Conservation (phyloP, 2,329 filamentous ascomycete species). For the Hymenoscyphus scutula region DNA sequence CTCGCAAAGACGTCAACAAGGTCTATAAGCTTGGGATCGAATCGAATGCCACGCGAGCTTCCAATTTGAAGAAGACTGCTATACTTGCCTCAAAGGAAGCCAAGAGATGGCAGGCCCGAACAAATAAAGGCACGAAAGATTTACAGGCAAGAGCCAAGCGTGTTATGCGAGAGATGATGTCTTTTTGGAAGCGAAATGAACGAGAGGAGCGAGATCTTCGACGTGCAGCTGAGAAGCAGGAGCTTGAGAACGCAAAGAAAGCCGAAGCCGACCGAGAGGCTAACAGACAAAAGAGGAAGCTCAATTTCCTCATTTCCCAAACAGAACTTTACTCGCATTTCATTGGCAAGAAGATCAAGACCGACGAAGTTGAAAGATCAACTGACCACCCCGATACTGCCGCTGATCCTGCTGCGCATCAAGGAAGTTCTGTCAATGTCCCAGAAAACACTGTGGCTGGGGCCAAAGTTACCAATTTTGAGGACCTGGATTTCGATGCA, state of each 20-base stretch:
- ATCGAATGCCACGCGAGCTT: constrained; percentile 81
- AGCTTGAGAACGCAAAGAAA: constrained; percentile 93
- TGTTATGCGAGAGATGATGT: constrained; percentile 99
- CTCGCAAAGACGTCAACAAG: constrained; percentile 90
- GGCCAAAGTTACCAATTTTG: constrained; percentile 85
- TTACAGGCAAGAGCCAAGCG: constrained; percentile 95
- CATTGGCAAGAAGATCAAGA: constrained; percentile 99
- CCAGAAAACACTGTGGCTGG: constrained; percentile 53
- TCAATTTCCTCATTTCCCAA: constrained; percentile 98
- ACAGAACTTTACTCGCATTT: constrained; percentile 99
- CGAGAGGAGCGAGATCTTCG: constrained; percentile 92
- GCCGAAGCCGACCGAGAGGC: constrained; percentile 97
- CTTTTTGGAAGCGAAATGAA: constrained; percentile 99
- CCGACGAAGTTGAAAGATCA: constrained; percentile 86
- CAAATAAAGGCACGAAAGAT: constrained; percentile 98
- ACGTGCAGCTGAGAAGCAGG: constrained; percentile 91
- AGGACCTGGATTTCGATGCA: constrained; percentile 92
- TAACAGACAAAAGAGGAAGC: constrained; percentile 94
- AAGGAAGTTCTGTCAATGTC: constrained; percentile 44
- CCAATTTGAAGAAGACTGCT: constrained; percentile 97
- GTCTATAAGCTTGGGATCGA: constrained; percentile 84
- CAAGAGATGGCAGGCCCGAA: constrained; percentile 93
- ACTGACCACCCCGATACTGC: constrained; percentile 74
- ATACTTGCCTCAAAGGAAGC: constrained; percentile 96
- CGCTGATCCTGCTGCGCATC: constrained; percentile 42